Percentiles rank a stretch among this genome's conserved stretches.
phyloP scores from a whole-genome alignment of 371 early-diverging fungal genomes.

The Mucor sp. region DNA sequence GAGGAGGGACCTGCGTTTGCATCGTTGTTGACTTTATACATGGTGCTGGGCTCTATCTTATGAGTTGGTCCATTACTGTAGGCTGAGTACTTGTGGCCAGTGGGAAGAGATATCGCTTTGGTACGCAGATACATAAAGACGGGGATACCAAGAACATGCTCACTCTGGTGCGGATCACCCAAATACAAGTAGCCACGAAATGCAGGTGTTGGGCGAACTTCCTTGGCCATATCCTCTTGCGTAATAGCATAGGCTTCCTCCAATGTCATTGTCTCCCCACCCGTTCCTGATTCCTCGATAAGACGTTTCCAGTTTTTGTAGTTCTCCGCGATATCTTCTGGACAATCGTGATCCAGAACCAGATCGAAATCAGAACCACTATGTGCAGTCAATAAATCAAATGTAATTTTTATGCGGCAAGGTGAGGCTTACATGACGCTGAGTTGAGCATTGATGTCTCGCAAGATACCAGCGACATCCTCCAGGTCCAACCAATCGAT shows the following conservation, averaged over 20 bases:
- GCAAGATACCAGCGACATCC: slow-evolving; percentile 42
- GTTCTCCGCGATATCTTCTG: slow-evolving; percentile 7
- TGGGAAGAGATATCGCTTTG: slow-evolving; percentile 47
- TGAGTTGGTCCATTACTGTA: slow-evolving; percentile 53
- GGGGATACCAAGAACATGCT: slow-evolving; percentile 48
- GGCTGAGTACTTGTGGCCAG: slow-evolving; percentile 62
- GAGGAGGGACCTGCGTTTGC: not conserved
- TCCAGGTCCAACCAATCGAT: slow-evolving; percentile 55
- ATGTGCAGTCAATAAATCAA: not conserved
- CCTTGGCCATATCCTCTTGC: slow-evolving; percentile 49
- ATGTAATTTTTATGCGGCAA: too few species aligned
- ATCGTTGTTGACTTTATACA: slow-evolving; percentile 29
- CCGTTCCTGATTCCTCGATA: slow-evolving; percentile 6
- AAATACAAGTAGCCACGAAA: slow-evolving; percentile 59
- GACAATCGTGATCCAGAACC: slow-evolving; percentile 17
- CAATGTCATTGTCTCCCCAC: slow-evolving; percentile 33
- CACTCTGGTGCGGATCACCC: slow-evolving; percentile 47
- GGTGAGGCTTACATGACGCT: slow-evolving; percentile 57
- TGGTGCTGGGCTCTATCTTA: slow-evolving; percentile 47
- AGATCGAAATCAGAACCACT: slow-evolving; percentile 45
- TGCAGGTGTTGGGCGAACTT: slow-evolving; percentile 58
- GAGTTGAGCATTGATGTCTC: slow-evolving; percentile 44
- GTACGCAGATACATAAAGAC: slow-evolving; percentile 64
- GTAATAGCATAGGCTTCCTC: slow-evolving; percentile 56
- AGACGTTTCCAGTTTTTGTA: slow-evolving; percentile 24